Conservation (phyloP, 2,329 filamentous ascomycete species). For the Colletotrichum trifolii region DNA sequence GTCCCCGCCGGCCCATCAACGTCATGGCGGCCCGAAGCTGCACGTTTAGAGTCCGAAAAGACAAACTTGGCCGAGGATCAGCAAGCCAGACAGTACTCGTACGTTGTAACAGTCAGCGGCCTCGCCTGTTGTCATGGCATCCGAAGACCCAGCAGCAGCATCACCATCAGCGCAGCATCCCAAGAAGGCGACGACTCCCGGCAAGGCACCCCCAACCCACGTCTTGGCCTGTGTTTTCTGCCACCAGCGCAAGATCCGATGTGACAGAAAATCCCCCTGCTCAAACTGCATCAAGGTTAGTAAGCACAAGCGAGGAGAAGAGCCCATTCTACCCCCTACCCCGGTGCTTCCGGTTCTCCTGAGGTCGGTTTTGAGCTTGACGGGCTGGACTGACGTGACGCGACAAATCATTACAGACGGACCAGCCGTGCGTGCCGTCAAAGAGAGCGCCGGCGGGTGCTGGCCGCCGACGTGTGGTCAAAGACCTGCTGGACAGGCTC, state of each 20-base stretch:
- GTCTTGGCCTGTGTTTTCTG: constrained; percentile 61
- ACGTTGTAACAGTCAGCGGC: no score
- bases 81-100: not conserved
- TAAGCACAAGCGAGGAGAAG: constrained; percentile 11
- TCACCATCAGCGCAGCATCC: constrained; percentile 8
- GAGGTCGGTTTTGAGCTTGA: no score
- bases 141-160: constrained; percentile 1
- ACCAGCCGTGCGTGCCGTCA: constrained; percentile 26
- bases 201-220: constrained; percentile 2
- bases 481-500: constrained; percentile 24
- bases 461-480: constrained; percentile 17
- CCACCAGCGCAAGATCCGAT: constrained; percentile 72
- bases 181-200: constrained; percentile 3
- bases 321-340: no score
- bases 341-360: no score
- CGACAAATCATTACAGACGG: constrained; percentile 56
- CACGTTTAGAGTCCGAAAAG: constrained; percentile 4
- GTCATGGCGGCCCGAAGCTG: constrained; percentile 7
- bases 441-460: constrained; percentile 24
- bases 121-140: constrained; percentile 12
- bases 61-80: not conserved
- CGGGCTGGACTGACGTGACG: constrained; percentile 46
- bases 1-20: not conserved
- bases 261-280: constrained; percentile 68
- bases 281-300: constrained; percentile 55